These are phyloP conservation scores for Talaromyces verruculosus DNA, from an alignment of 2,329 filamentous ascomycete genomes.

Conservation along the genomic window DNA sequence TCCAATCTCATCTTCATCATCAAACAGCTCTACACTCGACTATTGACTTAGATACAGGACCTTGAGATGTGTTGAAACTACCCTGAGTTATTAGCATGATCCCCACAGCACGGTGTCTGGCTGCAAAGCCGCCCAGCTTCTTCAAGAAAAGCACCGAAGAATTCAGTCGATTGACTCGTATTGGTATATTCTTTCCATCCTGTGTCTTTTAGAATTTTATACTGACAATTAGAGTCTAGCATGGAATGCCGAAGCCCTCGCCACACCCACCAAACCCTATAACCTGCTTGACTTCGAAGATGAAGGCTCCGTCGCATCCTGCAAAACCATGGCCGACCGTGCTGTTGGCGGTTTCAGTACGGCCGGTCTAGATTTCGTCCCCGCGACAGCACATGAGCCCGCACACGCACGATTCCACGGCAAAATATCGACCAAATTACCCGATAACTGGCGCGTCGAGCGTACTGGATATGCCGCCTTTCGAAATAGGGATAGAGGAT, in stretches of 20 bases:
- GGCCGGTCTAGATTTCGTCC: slow-evolving; percentile 67
- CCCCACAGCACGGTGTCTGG: slow-evolving; percentile 41
- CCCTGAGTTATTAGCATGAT: slow-evolving; percentile 30
- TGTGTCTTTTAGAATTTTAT: neutral
- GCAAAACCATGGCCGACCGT: slow-evolving; percentile 79
- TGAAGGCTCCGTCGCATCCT: slow-evolving; percentile 34
- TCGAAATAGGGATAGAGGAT: slow-evolving; percentile 72
- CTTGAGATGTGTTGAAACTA: neutral
- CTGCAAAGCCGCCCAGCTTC: slow-evolving; percentile 50
- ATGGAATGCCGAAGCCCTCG: slow-evolving; percentile 42
- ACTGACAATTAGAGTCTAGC: slow-evolving; percentile 29
- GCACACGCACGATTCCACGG: slow-evolving; percentile 82
- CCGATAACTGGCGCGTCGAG: slow-evolving; percentile 56
- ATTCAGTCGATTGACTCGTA: slow-evolving; percentile 56
- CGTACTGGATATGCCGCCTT: slow-evolving; percentile 80
- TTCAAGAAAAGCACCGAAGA: slow-evolving; percentile 60
- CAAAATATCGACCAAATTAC: slow-evolving; percentile 81
- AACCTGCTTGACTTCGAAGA: slow-evolving; percentile 45
- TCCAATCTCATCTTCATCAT: neutral
- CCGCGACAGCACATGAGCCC: slow-evolving; percentile 46
- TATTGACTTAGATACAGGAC: no score
- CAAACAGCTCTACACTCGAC: neutral
- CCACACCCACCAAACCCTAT: slow-evolving; percentile 41
- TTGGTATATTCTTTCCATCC: slow-evolving; percentile 44
- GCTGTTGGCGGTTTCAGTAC: slow-evolving; percentile 85